phyloP scores from a whole-genome alignment of 345 rosid species.

The Boechera divaricarpa region DNA sequence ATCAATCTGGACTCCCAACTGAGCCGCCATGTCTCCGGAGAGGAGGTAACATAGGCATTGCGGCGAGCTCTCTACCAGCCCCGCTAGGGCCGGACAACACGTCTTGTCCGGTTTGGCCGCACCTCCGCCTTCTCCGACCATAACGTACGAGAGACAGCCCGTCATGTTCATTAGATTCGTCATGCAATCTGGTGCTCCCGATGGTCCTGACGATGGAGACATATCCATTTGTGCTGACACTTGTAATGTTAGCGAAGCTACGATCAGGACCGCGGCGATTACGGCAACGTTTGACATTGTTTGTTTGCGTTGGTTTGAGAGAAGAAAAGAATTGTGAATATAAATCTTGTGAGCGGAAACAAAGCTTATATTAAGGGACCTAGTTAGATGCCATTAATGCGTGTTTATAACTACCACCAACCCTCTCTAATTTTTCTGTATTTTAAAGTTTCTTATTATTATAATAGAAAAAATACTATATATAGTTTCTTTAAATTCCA shows the following conservation, averaged over 20 bases:
- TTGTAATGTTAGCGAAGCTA: slow-evolving; percentile 11
- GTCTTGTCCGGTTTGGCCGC: slow-evolving; percentile 57
- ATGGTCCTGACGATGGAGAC: slow-evolving; percentile 38
- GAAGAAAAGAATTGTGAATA: slow-evolving; percentile 8
- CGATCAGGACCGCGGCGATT: slow-evolving; percentile 23
- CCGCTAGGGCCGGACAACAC: slow-evolving; percentile 90
- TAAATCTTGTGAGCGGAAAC: slow-evolving; percentile 5
- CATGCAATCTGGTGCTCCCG: slow-evolving; percentile 50
- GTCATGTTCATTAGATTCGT: slow-evolving; percentile 55
- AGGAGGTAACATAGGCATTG: slow-evolving; percentile 66
- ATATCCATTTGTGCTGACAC: slow-evolving; percentile 35
- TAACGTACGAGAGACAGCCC: slow-evolving; percentile 72
- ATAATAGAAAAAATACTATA: neutral
- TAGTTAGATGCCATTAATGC: slow-evolving; percentile 35
- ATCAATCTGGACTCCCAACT: slow-evolving; percentile 58
- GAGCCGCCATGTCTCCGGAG: slow-evolving; percentile 32
- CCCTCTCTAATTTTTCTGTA: slow-evolving; percentile 11
- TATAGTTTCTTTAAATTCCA: neutral
- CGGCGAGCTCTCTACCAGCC: slow-evolving; percentile 62
- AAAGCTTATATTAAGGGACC: slow-evolving; percentile 29
- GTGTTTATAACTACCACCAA: slow-evolving; percentile 43
- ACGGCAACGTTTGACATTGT: slow-evolving; percentile 34
- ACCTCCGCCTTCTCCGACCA: slow-evolving; percentile 52
- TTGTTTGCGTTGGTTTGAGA: neutral
- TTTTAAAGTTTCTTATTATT: neutral